phyloP scores from a whole-genome alignment of 2,329 filamentous ascomycete species.

The Stagonosporopsis tanaceti region DNA sequence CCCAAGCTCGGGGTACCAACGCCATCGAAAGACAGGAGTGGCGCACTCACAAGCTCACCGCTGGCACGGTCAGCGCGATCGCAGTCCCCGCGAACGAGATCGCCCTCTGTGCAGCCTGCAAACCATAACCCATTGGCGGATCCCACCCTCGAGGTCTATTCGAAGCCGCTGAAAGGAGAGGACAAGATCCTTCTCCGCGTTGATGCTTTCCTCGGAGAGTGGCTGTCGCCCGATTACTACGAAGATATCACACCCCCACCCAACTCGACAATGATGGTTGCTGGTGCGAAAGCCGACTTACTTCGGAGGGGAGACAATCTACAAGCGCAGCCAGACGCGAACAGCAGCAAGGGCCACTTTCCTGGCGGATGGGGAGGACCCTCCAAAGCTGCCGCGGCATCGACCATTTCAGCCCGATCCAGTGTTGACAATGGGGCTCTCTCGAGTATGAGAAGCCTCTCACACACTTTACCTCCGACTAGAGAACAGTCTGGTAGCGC shows the following conservation, averaged over 20 bases:
- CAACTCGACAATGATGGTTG: constrained; percentile 84
- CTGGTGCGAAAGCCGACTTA: constrained; percentile 85
- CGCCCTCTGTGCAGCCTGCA: constrained; percentile 33
- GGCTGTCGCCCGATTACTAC: constrained; percentile 93
- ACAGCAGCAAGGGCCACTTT: constrained; percentile 57
- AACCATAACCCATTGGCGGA: constrained; percentile 48
- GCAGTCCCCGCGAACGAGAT: constrained; percentile 21
- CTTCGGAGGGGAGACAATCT: constrained; percentile 75
- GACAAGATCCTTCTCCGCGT: constrained; percentile 68
- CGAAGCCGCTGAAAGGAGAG: constrained; percentile 46
- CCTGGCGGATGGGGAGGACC: constrained; percentile 63
- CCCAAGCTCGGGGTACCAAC: constrained; percentile 32
- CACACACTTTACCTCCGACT: constrained; percentile 48
- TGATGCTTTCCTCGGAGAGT: constrained; percentile 94
- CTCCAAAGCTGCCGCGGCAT: constrained; percentile 42
- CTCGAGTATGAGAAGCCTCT: constrained; percentile 45
- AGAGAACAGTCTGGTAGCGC: constrained; percentile 59
- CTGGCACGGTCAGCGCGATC: constrained; percentile 22
- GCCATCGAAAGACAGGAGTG: constrained; percentile 28
- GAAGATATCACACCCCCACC: constrained; percentile 91
- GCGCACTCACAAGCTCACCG: constrained; percentile 19
- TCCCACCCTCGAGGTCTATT: constrained; percentile 45
- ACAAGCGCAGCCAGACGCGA: constrained; percentile 53
- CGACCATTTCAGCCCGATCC: constrained; percentile 21
- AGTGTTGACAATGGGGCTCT: constrained; percentile 32